These are phyloP conservation scores for Scedosporium apiospermum DNA, from an alignment of 2,329 filamentous ascomycete genomes.

Conservation along the genomic window DNA sequence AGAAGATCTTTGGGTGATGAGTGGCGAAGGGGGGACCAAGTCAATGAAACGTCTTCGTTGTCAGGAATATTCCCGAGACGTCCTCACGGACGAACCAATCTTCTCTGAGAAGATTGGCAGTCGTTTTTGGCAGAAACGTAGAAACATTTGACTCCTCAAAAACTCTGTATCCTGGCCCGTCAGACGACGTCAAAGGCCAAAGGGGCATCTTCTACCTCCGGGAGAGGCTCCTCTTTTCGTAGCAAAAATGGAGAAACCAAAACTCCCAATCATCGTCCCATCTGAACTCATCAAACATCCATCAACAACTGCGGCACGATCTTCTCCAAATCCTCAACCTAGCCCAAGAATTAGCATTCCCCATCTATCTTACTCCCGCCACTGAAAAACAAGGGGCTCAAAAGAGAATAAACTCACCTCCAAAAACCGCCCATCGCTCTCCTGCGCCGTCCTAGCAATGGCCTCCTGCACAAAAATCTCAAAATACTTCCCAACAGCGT, in stretches of 20 bases:
- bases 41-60: background rate
- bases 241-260: background rate
- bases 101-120: background rate
- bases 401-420: constrained; percentile 51
- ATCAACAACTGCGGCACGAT: constrained; percentile 75
- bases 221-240: background rate
- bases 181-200: no score
- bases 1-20: background rate
- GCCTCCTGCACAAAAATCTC: constrained; percentile 88
- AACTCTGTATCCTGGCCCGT: background rate
- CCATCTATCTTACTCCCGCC: background rate
- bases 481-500: constrained; percentile 72
- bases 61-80: background rate
- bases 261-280: background rate
- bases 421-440: constrained; percentile 60
- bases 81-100: background rate
- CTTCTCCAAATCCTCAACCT: constrained; percentile 87
- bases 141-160: background rate
- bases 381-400: background rate
- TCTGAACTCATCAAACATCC: constrained; percentile 56
- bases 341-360: constrained; percentile 10
- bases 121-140: background rate
- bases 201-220: no score
- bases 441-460: constrained; percentile 66
- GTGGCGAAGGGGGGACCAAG: background rate